phyloP scores from a whole-genome alignment of 495 filamentous ascomycete species.

The Alectoria sarmentosa region DNA sequence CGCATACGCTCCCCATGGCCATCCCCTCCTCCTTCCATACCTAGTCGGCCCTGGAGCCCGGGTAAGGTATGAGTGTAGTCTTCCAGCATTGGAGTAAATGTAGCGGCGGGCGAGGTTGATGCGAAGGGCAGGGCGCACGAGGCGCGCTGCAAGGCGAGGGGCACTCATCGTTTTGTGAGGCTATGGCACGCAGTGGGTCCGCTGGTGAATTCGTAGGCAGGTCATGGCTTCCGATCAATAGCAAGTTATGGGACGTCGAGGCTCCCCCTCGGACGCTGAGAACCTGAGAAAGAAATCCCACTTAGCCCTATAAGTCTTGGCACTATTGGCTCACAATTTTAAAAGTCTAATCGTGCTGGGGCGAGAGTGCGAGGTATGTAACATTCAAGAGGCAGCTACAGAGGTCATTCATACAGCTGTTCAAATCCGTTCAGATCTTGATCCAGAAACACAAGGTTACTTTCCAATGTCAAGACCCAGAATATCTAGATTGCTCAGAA shows the following conservation, averaged over 20 bases:
- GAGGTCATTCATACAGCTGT: no score
- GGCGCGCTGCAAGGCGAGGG: background rate
- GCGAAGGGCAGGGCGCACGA: constrained; percentile 13
- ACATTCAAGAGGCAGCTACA: background rate
- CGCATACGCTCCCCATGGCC: constrained; percentile 66
- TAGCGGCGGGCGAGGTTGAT: constrained; percentile 54
- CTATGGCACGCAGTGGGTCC: constrained; percentile 24
- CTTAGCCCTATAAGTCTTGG: constrained; percentile 5
- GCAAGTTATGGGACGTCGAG: background rate
- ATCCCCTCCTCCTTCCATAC: constrained; percentile 52
- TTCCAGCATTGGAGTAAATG: constrained; percentile 55
- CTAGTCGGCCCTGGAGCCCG: constrained; percentile 48
- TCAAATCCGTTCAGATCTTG: background rate
- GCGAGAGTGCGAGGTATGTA: no score
- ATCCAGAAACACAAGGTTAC: background rate
- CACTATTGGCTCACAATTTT: background rate
- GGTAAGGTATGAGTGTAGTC: constrained; percentile 50
- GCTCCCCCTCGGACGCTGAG: background rate
- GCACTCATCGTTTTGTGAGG: constrained; percentile 13
- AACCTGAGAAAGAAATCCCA: background rate
- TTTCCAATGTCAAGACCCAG: background rate
- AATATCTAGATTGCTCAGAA: no score
- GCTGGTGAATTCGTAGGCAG: constrained; percentile 17
- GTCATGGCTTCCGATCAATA: constrained; percentile 12
- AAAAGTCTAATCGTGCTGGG: no score